Percentiles rank a stretch among this genome's conserved stretches.
Evolutionary conservation across 192 early-diverging fungal species (phyloP).

Genomic region (Backusella morwellensis): DNA sequence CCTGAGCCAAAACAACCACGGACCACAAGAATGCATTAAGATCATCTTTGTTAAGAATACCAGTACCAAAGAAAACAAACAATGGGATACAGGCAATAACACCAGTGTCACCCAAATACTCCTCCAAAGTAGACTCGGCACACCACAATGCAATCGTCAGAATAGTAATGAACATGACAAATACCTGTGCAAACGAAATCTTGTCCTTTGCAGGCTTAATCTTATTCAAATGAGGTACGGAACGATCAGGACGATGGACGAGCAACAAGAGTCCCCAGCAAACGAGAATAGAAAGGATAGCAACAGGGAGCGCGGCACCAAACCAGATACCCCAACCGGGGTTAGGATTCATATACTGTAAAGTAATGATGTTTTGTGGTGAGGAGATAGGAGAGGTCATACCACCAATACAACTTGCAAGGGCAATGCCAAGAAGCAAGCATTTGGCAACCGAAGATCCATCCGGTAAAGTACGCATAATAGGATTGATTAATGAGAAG

Average conservation of each 20-base stretch:
- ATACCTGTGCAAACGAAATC: conserved; percentile 49
- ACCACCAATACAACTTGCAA: conserved; percentile 73
- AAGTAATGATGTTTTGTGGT: conserved; percentile 77
- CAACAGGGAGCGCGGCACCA: conserved; percentile 61
- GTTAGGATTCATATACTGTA: conserved; percentile 66
- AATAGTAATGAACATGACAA: conserved; percentile 55
- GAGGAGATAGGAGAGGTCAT: conserved; percentile 80
- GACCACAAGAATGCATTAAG: conserved; percentile 68
- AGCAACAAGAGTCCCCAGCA: conserved; percentile 66
- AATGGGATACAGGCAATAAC: conserved; percentile 71
- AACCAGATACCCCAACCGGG: conserved; percentile 78
- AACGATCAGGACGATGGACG: conserved; percentile 59
- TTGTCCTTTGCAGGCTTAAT: conserved; percentile 41
- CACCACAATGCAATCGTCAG: conserved; percentile 76
- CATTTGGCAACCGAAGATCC: conserved; percentile 58
- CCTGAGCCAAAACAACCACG: conserved; percentile 67
- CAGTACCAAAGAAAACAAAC: conserved; percentile 71
- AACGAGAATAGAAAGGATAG: conserved; percentile 55
- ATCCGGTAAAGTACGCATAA: conserved; percentile 66
- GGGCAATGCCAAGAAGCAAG: conserved; percentile 74
- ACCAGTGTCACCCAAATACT: conserved; percentile 70
- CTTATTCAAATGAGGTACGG: conserved; percentile 44
- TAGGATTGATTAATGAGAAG: conserved; percentile 71
- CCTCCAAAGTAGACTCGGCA: conserved; percentile 53
- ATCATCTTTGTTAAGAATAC: conserved; percentile 73